Base-by-base conservation (phyloP, 108 stramenopile species). In the Aurantiochytrium sp. region DNA sequence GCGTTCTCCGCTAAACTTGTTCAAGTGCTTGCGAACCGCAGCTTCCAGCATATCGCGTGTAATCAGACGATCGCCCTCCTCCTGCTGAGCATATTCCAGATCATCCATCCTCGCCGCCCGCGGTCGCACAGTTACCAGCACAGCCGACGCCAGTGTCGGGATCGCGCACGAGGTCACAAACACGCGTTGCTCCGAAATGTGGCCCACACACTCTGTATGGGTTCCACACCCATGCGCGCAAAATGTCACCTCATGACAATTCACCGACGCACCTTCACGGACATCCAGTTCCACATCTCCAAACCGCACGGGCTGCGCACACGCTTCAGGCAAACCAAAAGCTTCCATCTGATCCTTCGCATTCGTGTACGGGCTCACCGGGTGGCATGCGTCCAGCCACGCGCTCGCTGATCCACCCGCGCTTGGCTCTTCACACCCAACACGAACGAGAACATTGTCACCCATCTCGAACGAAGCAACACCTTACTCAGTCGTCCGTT, bases 161-260 rank as follows among this genome's bases (percentile, higher is more conserved):
- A 57, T 28, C 0, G 14, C 60, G 14, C n/a, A 25, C 28, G 53
- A 25, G 5, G 23, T 28, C 28, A 57, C 43, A 10, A 6, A 25
- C 16, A 58, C n/a, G 29, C 45, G n/a, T 4, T 58, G 47, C 5
- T 42, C 44, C 8, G 71, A 5, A 8, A 90, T 43, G 51, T 90
- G 89, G 44, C 87, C 89, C 44, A 58, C 57, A 1, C 89, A 88
- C 28, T 90, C 89, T 12, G 89, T 90, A 87, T 90, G 89, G 35
- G 89, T 90, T 4, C 89, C 89, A 23, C 21, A 58, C 21, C 87
- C 29, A 5, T 90, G 89, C 10, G 73, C 49, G 60, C 89, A 90
- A 5, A 89, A 43, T 8, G 55, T 58, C 43, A 89, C 58, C 1
- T 18, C 51, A 2, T 89, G 72, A 35, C 89, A 90, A 87, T 90